Base-by-base conservation (phyloP, 192 early-diverging fungal species). In the Coemansia asiatica region DNA sequence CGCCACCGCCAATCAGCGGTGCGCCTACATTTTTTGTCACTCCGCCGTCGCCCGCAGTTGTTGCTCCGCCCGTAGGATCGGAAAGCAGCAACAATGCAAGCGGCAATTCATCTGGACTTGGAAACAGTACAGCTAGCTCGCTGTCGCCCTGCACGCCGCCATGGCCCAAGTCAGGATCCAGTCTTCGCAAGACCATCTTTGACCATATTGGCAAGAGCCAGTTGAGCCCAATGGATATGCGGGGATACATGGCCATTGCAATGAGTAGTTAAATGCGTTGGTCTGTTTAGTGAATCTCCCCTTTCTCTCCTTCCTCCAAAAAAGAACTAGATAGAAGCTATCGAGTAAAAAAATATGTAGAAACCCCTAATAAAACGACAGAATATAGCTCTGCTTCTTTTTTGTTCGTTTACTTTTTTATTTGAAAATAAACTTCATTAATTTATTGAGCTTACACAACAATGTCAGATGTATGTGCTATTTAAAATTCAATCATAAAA, bases 241-340 rank as follows among this genome's bases (percentile, higher is more conserved):
- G 77, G 46, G 77, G 77, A 8, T 79, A 74, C 62, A 71, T 79
- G 77, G 77, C 68, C 21, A 64, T 70, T 18, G 66, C 71, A 13
- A 79, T 79, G 76, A 74, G 53, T 65, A 78, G 67, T 70, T 78
- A 55, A 67, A n/a, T n/a, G n/a, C n/a, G n/a, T n/a, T n/a, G n/a
- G n/a, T n/a, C n/a, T n/a, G n/a, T n/a, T n/a, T n/a, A n/a, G n/a
- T n/a, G n/a, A n/a, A n/a, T n/a, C n/a, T n/a, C n/a, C n/a, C n/a
- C n/a, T n/a, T n/a, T n/a, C n/a, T n/a, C n/a, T n/a, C n/a, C n/a
- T n/a, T n/a, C n/a, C n/a, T n/a, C n/a, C n/a, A n/a, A n/a, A n/a
- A n/a, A n/a, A n/a, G n/a, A n/a, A n/a, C n/a, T n/a, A n/a, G n/a
- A n/a, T n/a, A n/a, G n/a, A n/a, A n/a, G n/a, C n/a, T n/a, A n/a